Base-by-base conservation (phyloP, 139 green algal genomes). In the Chlorella sp. region DNA sequence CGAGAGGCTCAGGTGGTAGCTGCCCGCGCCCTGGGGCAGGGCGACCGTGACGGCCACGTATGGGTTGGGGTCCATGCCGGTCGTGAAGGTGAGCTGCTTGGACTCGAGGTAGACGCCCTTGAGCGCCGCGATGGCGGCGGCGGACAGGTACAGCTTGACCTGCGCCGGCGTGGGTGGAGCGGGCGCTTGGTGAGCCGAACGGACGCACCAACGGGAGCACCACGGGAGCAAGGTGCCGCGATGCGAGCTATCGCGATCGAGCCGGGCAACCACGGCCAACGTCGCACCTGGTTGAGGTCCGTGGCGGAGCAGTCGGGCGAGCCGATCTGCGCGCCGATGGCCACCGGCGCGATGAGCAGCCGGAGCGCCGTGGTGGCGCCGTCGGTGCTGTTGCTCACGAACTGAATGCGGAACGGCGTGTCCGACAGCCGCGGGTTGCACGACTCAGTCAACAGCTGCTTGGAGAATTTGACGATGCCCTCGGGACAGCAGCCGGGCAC, bases 351-450 rank as follows among this genome's bases (percentile, higher is more conserved):
- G 5, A 69, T 5, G 14, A 49, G n/a, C 14, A 69, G 31, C 2
- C 5, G 6, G 2, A 69, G 5, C 14, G 29, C 22, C 2, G 31
- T 26, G 31, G 6, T 24, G 63, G 14, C 31, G 32, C 5, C 5
- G 6, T 51, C 31, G 5, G 63, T 69, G 31, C 32, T 14, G 32
- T 51, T 69, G 27, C 31, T 30, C 14, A 27, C 35, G 42, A 36
- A 71, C 5, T 60, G 24, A 24, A 71, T 20, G 66, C 66, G 66
- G 66, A 36, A 71, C 26, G 66, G 66, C 5, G 66, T 62, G 66
- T 71, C 66, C 2, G 66, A 71, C 22, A 71, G 34, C 26, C 35
- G 66, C 5, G 66, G 31, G 35, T 71, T 71, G 66, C 66, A 71
- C 26, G 2, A 17, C 14, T 35, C 27, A 3, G 32, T 20, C 14